Percentiles rank a stretch among this genome's conserved stretches.
phyloP scores from a whole-genome alignment of 495 filamentous ascomycete genomes.

The Cercophora samala region DNA sequence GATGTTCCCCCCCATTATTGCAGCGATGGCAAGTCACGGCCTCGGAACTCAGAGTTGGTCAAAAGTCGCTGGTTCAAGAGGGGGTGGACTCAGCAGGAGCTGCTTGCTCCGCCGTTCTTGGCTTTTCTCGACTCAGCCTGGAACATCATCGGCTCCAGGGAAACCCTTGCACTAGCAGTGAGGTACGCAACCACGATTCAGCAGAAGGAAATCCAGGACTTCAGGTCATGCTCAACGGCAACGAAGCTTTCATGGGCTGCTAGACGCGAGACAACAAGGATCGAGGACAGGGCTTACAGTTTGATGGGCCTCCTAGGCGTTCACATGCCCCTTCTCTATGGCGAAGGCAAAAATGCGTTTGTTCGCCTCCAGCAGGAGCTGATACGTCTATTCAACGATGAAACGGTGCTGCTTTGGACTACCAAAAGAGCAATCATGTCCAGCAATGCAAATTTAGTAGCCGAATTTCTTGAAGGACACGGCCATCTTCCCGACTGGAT shows the following conservation, averaged over 20 bases:
- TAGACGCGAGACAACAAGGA: slow-evolving; percentile 6
- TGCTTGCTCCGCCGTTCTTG: not conserved
- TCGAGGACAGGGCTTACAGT: slow-evolving; percentile 12
- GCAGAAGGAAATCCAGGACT: not conserved
- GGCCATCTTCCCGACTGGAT: not conserved
- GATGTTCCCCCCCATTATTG: slow-evolving; percentile 11
- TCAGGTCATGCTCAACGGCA: not conserved
- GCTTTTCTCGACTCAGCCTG: not conserved
- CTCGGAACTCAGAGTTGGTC: not conserved
- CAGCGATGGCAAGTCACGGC: not conserved
- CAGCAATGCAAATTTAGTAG: not conserved
- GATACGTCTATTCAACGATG: slow-evolving; percentile 2
- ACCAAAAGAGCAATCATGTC: not conserved
- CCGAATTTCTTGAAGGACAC: not conserved
- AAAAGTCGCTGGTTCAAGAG: not conserved
- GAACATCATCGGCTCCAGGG: not conserved
- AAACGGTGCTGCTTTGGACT: not conserved
- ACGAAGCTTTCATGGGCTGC: slow-evolving; percentile 9
- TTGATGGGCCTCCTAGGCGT: slow-evolving; percentile 11
- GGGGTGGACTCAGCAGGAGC: not conserved
- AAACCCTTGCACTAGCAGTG: not conserved
- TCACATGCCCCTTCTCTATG: not conserved
- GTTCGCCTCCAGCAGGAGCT: slow-evolving; percentile 21
- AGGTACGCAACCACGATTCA: not conserved
- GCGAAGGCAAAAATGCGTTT: not conserved